Conservation (phyloP, 768 basidiomycete genomes). For the Wakefieldia striispora region DNA sequence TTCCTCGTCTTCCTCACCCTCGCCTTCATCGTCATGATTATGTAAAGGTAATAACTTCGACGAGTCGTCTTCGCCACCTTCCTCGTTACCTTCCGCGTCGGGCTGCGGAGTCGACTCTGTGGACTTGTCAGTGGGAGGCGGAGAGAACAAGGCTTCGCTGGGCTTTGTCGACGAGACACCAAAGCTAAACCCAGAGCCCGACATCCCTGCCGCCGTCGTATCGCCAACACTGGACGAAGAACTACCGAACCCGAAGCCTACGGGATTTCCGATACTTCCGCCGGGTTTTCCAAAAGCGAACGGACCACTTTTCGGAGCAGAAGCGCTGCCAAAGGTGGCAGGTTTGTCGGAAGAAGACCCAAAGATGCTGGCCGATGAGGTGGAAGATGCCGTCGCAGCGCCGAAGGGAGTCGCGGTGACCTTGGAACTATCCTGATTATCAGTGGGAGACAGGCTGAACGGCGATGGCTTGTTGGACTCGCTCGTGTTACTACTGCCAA, state of each 20-base stretch:
- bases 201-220: constrained; percentile 8
- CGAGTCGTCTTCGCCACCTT: constrained; percentile 31
- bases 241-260: constrained; percentile 52
- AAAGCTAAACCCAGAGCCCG: constrained; percentile 23
- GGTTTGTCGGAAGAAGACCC: constrained; percentile 23
- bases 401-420: constrained; percentile 19
- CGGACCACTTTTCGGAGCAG: constrained; percentile 21
- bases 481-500: constrained; percentile 14
- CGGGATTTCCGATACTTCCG: constrained; percentile 61
- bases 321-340: constrained; percentile 29
- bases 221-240: constrained; percentile 21
- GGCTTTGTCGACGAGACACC: constrained; percentile 21
- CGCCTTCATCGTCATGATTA: constrained; percentile 68
- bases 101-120: constrained; percentile 31
- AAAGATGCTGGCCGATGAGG: constrained; percentile 19
- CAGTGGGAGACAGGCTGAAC: constrained; percentile 10
- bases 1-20: constrained; percentile 80
- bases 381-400: constrained; percentile 8
- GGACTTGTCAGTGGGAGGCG: constrained; percentile 27
- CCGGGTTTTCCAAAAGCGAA: constrained; percentile 32
- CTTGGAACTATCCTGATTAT: constrained; percentile 16
- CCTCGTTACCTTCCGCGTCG: constrained; percentile 22
- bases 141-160: constrained; percentile 25
- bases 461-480: constrained; percentile 16
- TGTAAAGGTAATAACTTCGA: constrained; percentile 20